phyloP scores from a whole-genome alignment of 2,329 filamentous ascomycete genomes.

The Tolypocladium pustulatum region DNA sequence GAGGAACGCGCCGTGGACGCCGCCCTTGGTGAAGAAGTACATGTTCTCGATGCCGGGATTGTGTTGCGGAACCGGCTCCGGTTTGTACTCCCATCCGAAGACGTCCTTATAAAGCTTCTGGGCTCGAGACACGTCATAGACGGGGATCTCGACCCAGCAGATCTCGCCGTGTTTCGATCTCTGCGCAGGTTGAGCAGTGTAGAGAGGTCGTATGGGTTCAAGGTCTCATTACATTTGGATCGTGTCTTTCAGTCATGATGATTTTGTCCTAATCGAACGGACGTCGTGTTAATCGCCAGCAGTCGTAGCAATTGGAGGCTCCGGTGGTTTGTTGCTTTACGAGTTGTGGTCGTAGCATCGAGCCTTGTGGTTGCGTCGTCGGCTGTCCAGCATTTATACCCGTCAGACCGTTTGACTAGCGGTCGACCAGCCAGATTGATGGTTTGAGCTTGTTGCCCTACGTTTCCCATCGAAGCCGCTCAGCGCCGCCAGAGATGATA shows the following conservation, averaged over 20 bases:
- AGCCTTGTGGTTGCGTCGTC: neutral
- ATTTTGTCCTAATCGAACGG: neutral
- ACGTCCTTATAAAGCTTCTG: slow-evolving; percentile 26
- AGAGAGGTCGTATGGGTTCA: neutral
- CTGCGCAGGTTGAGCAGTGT: neutral
- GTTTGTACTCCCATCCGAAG: slow-evolving; percentile 20
- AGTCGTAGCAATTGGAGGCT: neutral
- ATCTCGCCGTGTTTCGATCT: slow-evolving; percentile 17
- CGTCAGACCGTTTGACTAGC: neutral
- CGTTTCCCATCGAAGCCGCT: neutral
- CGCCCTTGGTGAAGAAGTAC: slow-evolving; percentile 23
- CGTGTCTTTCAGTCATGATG: neutral
- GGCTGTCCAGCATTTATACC: neutral
- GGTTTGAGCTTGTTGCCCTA: neutral
- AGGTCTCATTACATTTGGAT: neutral
- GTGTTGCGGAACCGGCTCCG: slow-evolving; percentile 9
- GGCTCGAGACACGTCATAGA: slow-evolving; percentile 20
- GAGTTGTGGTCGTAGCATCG: neutral
- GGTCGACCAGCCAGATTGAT: neutral
- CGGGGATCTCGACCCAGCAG: slow-evolving; percentile 29
- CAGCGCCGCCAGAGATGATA: neutral
- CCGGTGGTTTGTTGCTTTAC: neutral
- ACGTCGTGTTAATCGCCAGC: neutral
- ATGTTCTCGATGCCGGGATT: slow-evolving; percentile 15
- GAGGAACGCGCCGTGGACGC: slow-evolving; percentile 23